Evolutionary conservation across 2,329 filamentous ascomycete species (phyloP).

Genomic region (Scytalidium lignicola): DNA sequence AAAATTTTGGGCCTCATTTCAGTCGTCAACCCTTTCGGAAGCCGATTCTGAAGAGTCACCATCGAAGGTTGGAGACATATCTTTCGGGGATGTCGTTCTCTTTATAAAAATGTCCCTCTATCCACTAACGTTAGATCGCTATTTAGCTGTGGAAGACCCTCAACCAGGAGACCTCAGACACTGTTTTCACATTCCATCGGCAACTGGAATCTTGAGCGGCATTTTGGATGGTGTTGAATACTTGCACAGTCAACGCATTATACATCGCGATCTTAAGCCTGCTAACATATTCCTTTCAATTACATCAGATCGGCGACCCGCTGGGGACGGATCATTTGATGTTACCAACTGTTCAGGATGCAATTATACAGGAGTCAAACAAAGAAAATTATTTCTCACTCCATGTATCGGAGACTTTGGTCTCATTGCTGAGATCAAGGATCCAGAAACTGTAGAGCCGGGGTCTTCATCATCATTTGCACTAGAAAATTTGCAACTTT

Average conservation of each 20-base stretch:
- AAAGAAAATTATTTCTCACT: slow-evolving; percentile 38
- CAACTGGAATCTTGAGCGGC: slow-evolving; percentile 50
- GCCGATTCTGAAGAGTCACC: slow-evolving; percentile 8
- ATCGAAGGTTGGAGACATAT: not conserved
- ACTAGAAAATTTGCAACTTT: slow-evolving; percentile 2
- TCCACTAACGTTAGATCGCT: slow-evolving; percentile 56
- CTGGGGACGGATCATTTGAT: slow-evolving; percentile 38
- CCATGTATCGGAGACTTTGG: slow-evolving; percentile 66
- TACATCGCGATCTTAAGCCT: slow-evolving; percentile 65
- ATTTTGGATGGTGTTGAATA: slow-evolving; percentile 61
- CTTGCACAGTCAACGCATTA: slow-evolving; percentile 53
- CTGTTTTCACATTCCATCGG: slow-evolving; percentile 57
- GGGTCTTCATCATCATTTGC: not conserved
- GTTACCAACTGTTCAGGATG: slow-evolving; percentile 43
- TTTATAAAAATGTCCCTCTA: slow-evolving; percentile 48
- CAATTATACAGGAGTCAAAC: slow-evolving; percentile 14
- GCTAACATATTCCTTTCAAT: slow-evolving; percentile 61
- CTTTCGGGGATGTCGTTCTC: slow-evolving; percentile 20
- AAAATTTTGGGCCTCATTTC: not conserved
- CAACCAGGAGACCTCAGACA: slow-evolving; percentile 33
- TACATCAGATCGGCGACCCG: slow-evolving; percentile 27
- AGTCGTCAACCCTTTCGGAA: not conserved
- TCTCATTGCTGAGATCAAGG: slow-evolving; percentile 51
- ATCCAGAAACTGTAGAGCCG: slow-evolving; percentile 22
- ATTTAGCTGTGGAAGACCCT: slow-evolving; percentile 38